Evolutionary conservation across 345 rosid genomes (phyloP).

Genomic region (Populus alba): DNA sequence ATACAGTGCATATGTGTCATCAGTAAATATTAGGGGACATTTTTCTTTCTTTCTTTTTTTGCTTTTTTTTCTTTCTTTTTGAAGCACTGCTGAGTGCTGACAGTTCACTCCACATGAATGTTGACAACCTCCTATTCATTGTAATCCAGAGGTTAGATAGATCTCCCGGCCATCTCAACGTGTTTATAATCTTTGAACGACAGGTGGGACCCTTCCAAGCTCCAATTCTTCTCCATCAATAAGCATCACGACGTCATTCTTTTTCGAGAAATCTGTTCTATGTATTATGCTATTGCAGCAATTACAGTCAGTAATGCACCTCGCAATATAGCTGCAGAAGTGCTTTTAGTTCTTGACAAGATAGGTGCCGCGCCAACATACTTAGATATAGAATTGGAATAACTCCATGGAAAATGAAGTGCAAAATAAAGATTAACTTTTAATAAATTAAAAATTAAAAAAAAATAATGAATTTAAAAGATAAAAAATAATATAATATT

Average conservation of each 20-base stretch:
- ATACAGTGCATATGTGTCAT: background rate
- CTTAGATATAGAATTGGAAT: too few relatives aligned
- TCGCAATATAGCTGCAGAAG: background rate
- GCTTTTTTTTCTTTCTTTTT: background rate
- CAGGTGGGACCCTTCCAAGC: background rate
- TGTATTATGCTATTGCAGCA: background rate
- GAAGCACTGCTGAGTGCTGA: background rate
- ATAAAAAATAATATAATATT: too few relatives aligned
- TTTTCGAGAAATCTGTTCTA: background rate
- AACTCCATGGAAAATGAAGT: too few relatives aligned
- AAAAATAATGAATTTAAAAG: too few relatives aligned
- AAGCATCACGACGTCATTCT: background rate
- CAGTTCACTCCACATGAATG: background rate
- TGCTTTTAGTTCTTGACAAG: background rate
- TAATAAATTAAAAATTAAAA: too few relatives aligned
- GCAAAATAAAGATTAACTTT: fast-evolving
- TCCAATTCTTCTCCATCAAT: background rate
- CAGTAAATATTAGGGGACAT: background rate
- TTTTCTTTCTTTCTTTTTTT: too few relatives aligned
- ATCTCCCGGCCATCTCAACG: background rate
- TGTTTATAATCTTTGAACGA: background rate
- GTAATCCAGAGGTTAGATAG: background rate
- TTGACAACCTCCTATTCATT: background rate
- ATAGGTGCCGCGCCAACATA: too few relatives aligned
- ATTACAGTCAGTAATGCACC: background rate